Conservation (phyloP, 306 rosid species). For the Quercus glauca region DNA sequence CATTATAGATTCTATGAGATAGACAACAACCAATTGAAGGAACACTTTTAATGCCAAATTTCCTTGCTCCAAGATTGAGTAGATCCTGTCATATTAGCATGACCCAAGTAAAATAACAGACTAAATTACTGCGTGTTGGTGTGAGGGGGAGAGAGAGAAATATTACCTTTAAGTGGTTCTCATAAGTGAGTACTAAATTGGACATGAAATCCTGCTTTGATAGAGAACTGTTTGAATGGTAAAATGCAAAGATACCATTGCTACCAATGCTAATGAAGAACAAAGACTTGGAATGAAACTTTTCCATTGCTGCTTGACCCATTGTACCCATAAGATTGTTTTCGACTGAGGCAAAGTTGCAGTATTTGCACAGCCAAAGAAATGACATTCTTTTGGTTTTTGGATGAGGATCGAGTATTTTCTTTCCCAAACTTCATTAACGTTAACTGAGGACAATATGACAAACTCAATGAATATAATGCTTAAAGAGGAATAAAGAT, state of each 20-base stretch:
- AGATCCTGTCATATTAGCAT: conserved; percentile 4
- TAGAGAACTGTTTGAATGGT: conserved; percentile 15
- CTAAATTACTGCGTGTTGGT: too few relatives aligned
- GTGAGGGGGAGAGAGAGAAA: background rate
- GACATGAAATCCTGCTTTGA: background rate
- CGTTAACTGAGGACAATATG: background rate
- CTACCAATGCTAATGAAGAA: conserved; percentile 30
- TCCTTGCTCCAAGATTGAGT: conserved; percentile 26
- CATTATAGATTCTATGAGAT: conserved; percentile 28
- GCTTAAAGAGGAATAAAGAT: too few relatives aligned
- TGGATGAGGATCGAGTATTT: too few relatives aligned
- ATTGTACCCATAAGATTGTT: background rate
- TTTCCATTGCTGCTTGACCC: conserved; percentile 1
- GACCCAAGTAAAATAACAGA: too few relatives aligned
- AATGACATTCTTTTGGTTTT: background rate
- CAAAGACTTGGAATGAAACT: conserved; percentile 9
- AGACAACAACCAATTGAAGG: conserved; percentile 29
- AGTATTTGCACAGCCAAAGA: conserved; percentile 20
- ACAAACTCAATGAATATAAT: background rate
- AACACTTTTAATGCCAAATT: conserved; percentile 27
- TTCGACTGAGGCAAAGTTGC: conserved; percentile 11
- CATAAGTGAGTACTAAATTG: conserved; percentile 12
- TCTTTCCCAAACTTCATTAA: too few relatives aligned
- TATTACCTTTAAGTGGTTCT: conserved; percentile 19
- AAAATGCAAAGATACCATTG: conserved; percentile 23